Evolutionary conservation across 1,284 basidiomycete genomes (phyloP), one percentile per base, ranked within the genome.

Genomic region (Heterobasidion irregulare): DNA sequence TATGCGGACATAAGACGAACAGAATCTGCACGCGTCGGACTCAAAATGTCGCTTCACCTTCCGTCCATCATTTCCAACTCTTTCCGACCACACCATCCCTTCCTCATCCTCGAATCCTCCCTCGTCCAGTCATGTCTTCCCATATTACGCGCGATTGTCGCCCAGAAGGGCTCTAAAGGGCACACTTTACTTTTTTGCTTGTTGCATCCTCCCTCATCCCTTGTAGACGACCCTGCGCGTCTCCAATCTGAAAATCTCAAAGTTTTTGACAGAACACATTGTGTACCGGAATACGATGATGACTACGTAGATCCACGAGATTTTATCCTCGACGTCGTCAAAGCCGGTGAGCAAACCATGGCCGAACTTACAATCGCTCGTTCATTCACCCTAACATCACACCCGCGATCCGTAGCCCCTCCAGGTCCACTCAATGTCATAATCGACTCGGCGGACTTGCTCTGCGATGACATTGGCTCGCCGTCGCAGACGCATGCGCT

Each of bases 371-470:
- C n/a, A 26, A 6, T 26, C 36, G 18, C 50, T 46, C 46, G 26
- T 7, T 47, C 46, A 41, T 41, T 2, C 16, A 48, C 7, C 16
- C 2, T 19, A 18, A 32, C 47, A 55, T 26, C 47, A 12, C 56
- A 38, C 52, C 12, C 56, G 16, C 15, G 9, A n/a, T n/a, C 12
- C 6, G 8, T 58, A 76, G 76, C 68, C 47, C 67, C 73, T 19
- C 36, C 70, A 44, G 72, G 74, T 34, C 71, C 80, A 16, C 58
- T 84, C 19, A 77, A 75, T 57, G 75, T 87, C 26, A 66, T 85
- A 54, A 72, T 90, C 49, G 88, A 90, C 65, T 87, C 86, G 13
- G 68, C 81, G 19, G 85, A 89, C 60, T 82, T 80, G 7, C 68
- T 90, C 13, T 64, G 74, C 8, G 71, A 77, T 6, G 84, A 90